Base-by-base conservation (phyloP, 2,329 filamentous ascomycete genomes). In the Arthroderma uncinatum region DNA sequence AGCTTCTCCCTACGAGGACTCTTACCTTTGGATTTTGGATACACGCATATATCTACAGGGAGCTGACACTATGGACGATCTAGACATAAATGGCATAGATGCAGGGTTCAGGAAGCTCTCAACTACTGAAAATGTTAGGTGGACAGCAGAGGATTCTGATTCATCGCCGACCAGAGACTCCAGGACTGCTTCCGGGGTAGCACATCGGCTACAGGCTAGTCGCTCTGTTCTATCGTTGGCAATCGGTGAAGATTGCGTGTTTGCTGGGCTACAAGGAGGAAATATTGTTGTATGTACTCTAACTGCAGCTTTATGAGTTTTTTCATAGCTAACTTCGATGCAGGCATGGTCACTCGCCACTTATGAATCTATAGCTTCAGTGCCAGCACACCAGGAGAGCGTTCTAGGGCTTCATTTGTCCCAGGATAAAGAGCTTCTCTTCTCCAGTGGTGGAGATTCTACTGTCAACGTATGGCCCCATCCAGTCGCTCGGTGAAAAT, bases 391-490 rank as follows among this genome's bases (percentile, higher is more conserved):
- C 74, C 86, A 89, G 68, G 88, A 93, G 57, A 95, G 89, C 67
- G 87, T 98, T 21, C 82, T 98, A 52, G 89, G 86, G 58, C 79
- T 98, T 2, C 87, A 84, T 67, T 78, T 98, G 25, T 91, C 88
- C 7, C 79, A 83, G 54, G 85, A 94, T 69, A 78, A 82, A 61
- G 78, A 78, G 14, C 78, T 95, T 30, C 81, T 98, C 8, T 92
- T 98, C 71, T 97, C 92, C 9, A 94, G 87, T 64, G 92, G 90
- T 8, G 91, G 90, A 63, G 93, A 98, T 67, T 88, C 92, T 1
- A 86, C 96, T 58, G 85, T 97, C 67, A 96, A 95, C 69, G 89
- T 82, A 68, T 61, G 70, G 63, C n/a, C 23, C 53, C 25, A n/a
- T 23, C 23, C 5, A 30, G 12, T 33, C 25, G n/a, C 8, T 42